phyloP scores from a whole-genome alignment of 306 rosid species.

The Begonia loranthoides region DNA sequence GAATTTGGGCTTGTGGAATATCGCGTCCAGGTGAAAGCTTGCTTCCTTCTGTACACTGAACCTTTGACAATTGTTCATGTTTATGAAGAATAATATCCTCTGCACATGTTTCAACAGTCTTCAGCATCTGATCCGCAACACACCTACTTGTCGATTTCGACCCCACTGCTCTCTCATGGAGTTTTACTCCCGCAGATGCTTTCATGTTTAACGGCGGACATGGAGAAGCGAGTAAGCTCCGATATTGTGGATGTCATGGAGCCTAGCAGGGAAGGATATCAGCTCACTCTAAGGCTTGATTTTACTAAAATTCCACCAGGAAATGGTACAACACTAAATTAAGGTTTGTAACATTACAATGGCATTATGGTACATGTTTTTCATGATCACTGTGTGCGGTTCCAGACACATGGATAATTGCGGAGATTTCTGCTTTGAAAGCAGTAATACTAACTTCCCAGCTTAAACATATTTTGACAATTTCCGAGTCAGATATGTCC shows the following conservation, averaged over 20 bases:
- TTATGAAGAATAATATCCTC: constrained; percentile 7
- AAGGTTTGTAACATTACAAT: no score
- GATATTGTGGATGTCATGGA: constrained; percentile 40
- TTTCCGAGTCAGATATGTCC: constrained; percentile 31
- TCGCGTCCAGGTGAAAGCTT: constrained; percentile 47
- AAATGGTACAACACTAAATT: constrained; percentile 33
- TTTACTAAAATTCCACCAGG: constrained; percentile 32
- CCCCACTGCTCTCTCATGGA: constrained; percentile 51
- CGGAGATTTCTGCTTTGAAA: constrained; percentile 49
- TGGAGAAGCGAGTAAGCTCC: constrained; percentile 39
- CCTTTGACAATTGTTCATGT: neutral
- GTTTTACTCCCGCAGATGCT: constrained; percentile 21
- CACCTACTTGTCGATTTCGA: constrained; percentile 58
- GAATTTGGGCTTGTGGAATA: constrained; percentile 75
- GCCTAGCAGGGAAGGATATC: constrained; percentile 61
- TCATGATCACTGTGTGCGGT: constrained; percentile 15
- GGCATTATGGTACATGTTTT: neutral
- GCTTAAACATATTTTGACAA: constrained; percentile 62
- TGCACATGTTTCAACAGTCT: constrained; percentile 29
- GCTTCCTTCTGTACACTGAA: neutral
- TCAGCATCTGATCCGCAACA: constrained; percentile 37
- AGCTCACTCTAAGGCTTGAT: constrained; percentile 52
- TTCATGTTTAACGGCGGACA: constrained; percentile 37
- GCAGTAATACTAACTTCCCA: constrained; percentile 65
- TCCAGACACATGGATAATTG: constrained; percentile 51